Evolutionary conservation across 495 filamentous ascomycete species (phyloP), one percentile per base, ranked within the genome.

Genomic region (Aspergillus leporis): DNA sequence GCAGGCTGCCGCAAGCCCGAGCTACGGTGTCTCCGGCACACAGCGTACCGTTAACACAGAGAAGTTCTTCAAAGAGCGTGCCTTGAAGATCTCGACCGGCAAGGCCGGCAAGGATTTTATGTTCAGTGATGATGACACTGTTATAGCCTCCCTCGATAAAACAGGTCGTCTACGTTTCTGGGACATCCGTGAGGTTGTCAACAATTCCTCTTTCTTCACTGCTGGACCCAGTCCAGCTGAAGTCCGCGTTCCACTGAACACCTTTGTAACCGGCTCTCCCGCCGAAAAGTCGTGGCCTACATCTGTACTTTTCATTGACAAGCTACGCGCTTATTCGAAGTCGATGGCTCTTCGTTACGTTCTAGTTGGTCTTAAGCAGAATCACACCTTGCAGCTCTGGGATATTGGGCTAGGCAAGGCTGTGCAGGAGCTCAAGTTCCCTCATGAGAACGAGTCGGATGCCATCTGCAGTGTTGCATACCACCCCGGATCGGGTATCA

Each of bases 41-140:
- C 84, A 88, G 61, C 88, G 89, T 47, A 81, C 87, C 31, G 86
- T 92, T 60, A 89, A 95, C 68, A 90, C 83, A 5, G 90, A 95
- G 68, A 91, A 86, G 65, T 95, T 95, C 62, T 85, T 95, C 63
- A 85, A 85, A 60, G 87, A 96, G 61, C 93, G 89, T 65, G 85
- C 88, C 40, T 79, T 97, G 60, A 93, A 91, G 74, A 94, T 99
- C 70, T 89, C 90, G 47, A 97, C 92, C 54, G 95, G 95, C 52
- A 99, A 99, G 75, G 95, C 95, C 49, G 93, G 92, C 31, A 98
- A 99, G 72, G 95, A 99, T 65, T 99, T 98, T 70, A 85, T 87
- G 48, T 99, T 99, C 76, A 96, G 92, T 70, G 91, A 93, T 66
- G 95, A 98, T 74, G 95, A 99, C 68, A 90, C 87, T 1, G 84